These are phyloP conservation scores for Ilyonectria sp. DNA, from an alignment of 2,329 filamentous ascomycete genomes.

Conservation along the genomic window DNA sequence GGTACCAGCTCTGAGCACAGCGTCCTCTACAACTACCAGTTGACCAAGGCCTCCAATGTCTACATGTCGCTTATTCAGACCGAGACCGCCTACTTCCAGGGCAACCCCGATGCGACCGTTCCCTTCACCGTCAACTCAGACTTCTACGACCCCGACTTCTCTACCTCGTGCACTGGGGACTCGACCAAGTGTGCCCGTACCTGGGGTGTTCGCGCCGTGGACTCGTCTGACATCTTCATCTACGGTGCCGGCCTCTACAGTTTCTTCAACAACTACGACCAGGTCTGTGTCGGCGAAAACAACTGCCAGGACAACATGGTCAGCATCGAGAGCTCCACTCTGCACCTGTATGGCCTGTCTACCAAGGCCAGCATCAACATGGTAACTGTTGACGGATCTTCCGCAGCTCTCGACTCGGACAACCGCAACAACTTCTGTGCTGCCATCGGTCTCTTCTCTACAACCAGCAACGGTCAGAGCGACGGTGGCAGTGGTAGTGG, in stretches of 20 bases:
- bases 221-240: conserved; percentile 77
- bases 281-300: conserved; percentile 76
- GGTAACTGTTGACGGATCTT: conserved; percentile 74
- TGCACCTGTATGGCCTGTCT: conserved; percentile 78
- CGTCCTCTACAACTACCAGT: conserved; percentile 87
- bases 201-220: conserved; percentile 81
- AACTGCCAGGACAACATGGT: conserved; percentile 86
- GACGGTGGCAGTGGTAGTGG: conserved; percentile 6
- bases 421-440: conserved; percentile 78
- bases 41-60: conserved; percentile 82
- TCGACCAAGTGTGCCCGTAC: conserved; percentile 77
- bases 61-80: conserved; percentile 90
- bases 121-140: conserved; percentile 73
- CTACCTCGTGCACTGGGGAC: conserved; percentile 62
- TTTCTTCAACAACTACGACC: conserved; percentile 87
- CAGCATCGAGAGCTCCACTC: conserved; percentile 76
- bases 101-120: conserved; percentile 80
- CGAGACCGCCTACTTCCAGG: conserved; percentile 91
- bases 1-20: conserved; percentile 80
- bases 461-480: conserved; percentile 31
- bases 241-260: conserved; percentile 84
- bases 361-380: conserved; percentile 84
- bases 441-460: conserved; percentile 63
- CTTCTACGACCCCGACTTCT: conserved; percentile 80
- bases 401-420: conserved; percentile 69